Evolutionary conservation across 192 early-diverging fungal species (phyloP), one percentile per base, ranked within the genome.

Genomic region (Chytriomyces sp.): DNA sequence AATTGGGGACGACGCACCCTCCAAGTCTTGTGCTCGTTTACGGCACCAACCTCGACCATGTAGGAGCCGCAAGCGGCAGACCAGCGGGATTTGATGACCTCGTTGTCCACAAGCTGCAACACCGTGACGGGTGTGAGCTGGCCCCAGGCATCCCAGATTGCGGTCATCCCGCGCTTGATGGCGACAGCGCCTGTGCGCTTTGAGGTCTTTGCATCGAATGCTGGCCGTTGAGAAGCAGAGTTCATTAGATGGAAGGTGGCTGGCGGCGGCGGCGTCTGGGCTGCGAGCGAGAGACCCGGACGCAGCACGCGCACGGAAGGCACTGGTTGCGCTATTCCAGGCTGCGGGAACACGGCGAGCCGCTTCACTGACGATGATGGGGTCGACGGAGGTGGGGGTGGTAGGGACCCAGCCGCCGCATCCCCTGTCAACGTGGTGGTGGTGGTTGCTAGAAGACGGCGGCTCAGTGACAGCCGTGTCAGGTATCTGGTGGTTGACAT

Each of bases 61-160:
- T 81, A 85, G 3, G 49, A 64, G 17, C 76, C 80, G 52, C 70
- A 73, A 8, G 63, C 75, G 10, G 25, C 32, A 64, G 80, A 56
- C 52, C 39, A 85, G 3, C 84, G 65, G 26, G 84, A 73, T 28
- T 67, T 58, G 34, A 85, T 67, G 25, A 85, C 84, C 52, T 85
- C 71, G 59, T 69, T 71, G 58, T 85, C 83, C 10, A 80, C 78
- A 67, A 82, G 67, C 86, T 94, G 89, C 33, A 94, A 73, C 41
- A 99, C 82, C 22, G 96, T 99, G 5, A 95, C 93, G 26, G 95
- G 94, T 34, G 93, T 88, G 74, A 93, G 84, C 17, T 86, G 86
- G 39, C 95, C 96, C 89, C 92, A 95, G 71, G 96, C 94, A 80
- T 94, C 91, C 94, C 94, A 99, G 70, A 94, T 80, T 14, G 89